phyloP scores from a whole-genome alignment of 305 asterid species.

The Salvia sclarea region DNA sequence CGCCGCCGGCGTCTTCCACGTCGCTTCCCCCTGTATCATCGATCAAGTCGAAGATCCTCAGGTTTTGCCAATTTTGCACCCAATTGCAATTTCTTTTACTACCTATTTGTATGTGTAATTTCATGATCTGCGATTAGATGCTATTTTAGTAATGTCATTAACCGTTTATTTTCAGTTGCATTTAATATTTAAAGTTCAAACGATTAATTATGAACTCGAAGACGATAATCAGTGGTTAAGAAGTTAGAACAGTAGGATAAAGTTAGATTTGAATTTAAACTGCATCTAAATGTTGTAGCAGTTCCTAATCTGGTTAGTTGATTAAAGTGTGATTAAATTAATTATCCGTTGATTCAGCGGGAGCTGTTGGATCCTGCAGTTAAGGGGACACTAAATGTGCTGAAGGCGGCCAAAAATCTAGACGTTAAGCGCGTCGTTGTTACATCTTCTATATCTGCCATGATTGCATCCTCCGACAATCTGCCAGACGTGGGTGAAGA shows the following conservation, averaged over 20 bases:
- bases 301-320: background rate
- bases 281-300: background rate
- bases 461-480: constrained; percentile 61
- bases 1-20: constrained; percentile 75
- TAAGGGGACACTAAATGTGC: constrained; percentile 79
- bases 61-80: constrained; percentile 36
- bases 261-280: background rate
- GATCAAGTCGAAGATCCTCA: constrained; percentile 70
- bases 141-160: background rate
- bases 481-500: constrained; percentile 71
- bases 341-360: constrained; percentile 34
- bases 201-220: background rate
- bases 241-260: background rate
- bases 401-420: constrained; percentile 75
- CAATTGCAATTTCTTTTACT: background rate
- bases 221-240: background rate
- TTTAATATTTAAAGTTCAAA: background rate
- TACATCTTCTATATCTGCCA: constrained; percentile 74
- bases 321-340: background rate
- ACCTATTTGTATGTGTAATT: background rate
- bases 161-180: background rate
- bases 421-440: constrained; percentile 85
- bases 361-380: constrained; percentile 80
- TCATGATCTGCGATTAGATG: background rate
- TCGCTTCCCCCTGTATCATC: constrained; percentile 76